phyloP scores from a whole-genome alignment of 495 filamentous ascomycete genomes.

The Penicillium paxilli region DNA sequence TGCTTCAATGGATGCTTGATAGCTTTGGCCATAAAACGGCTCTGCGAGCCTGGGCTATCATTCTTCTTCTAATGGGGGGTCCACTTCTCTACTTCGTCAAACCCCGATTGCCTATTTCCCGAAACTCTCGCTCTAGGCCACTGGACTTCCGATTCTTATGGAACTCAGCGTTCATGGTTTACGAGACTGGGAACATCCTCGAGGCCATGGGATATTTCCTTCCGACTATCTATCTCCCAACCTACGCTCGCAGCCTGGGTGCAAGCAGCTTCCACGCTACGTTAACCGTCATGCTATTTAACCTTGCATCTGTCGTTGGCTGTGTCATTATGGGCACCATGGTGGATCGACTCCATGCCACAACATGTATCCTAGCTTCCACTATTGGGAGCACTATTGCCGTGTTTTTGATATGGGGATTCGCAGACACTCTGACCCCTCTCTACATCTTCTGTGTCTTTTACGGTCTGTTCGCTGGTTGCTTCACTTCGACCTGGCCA shows the following conservation, averaged over 20 bases:
- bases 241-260: constrained; percentile 50
- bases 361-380: constrained; percentile 54
- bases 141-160: constrained; percentile 46
- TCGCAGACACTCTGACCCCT: constrained; percentile 49
- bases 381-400: constrained; percentile 53
- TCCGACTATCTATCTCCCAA: constrained; percentile 59
- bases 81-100: constrained; percentile 53
- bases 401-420: constrained; percentile 67
- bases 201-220: constrained; percentile 63
- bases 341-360: constrained; percentile 55
- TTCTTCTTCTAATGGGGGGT: constrained; percentile 43
- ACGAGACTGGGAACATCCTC: constrained; percentile 53
- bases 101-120: constrained; percentile 51
- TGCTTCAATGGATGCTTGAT: constrained; percentile 50
- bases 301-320: constrained; percentile 54
- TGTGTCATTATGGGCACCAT: constrained; percentile 56
- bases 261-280: constrained; percentile 35
- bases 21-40: constrained; percentile 54
- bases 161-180: constrained; percentile 46
- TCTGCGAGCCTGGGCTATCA: constrained; percentile 45
- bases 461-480: constrained; percentile 66
- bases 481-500: constrained; percentile 56
- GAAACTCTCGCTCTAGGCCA: constrained; percentile 8
- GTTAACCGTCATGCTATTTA: constrained; percentile 50
- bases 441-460: constrained; percentile 60